A percentile compares a stretch with the other conserved stretches of the same genome.
Evolutionary conservation across 1,139 yeast genomes (phyloP).

Genomic region (Yamadazyma trypodendri): DNA sequence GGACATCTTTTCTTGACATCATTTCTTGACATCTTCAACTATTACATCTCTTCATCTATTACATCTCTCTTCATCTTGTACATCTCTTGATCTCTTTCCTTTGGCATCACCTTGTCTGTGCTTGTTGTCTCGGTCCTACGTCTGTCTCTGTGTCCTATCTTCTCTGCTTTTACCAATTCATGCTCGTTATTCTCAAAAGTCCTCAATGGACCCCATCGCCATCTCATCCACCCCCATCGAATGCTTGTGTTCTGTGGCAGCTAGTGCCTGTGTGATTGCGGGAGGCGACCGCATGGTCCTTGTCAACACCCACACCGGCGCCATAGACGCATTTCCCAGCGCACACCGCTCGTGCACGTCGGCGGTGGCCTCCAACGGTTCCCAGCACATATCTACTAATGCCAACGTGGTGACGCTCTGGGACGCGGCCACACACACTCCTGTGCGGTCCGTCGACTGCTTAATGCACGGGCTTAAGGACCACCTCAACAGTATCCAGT

Average conservation of each 20-base stretch:
- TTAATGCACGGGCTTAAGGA: conserved; percentile 12
- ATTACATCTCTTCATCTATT: too few relatives aligned
- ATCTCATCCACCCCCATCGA: background rate
- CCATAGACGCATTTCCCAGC: conserved; percentile 7
- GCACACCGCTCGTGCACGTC: conserved; percentile 8
- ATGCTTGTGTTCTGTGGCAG: conserved; percentile 2
- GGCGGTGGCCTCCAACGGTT: conserved; percentile 5
- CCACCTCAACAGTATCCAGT: conserved; percentile 11
- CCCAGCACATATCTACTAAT: conserved; percentile 89
- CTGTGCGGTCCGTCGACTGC: conserved; percentile 8
- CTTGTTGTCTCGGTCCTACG: too few relatives aligned
- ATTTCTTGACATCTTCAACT: too few relatives aligned
- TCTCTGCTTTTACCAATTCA: too few relatives aligned
- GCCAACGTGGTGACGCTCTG: conserved; percentile 84
- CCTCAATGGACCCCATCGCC: conserved; percentile 1
- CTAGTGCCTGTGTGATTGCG: conserved; percentile 8
- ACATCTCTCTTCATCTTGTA: too few relatives aligned
- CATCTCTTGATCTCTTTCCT: too few relatives aligned
- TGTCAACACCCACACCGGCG: conserved; percentile 9
- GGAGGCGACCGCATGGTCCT: conserved; percentile 19
- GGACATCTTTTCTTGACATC: too few relatives aligned
- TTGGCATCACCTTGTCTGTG: too few relatives aligned
- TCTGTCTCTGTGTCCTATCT: too few relatives aligned
- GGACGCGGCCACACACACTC: conserved; percentile 8
- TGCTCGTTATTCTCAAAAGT: background rate